Evolutionary conservation across 2,329 filamentous ascomycete species (phyloP).

Genomic region (Fusarium euwallaceae): DNA sequence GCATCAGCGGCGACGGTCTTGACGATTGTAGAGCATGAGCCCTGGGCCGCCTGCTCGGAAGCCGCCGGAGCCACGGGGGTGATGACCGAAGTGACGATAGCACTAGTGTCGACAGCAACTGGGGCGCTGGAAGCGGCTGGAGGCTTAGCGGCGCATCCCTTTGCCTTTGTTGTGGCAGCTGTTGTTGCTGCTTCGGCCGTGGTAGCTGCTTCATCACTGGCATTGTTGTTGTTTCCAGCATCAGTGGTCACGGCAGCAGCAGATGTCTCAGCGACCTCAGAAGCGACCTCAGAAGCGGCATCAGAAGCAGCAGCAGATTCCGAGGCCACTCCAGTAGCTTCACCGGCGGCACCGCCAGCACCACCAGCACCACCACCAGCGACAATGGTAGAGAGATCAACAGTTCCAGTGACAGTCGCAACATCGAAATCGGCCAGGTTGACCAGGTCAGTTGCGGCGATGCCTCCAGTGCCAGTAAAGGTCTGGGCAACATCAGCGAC

Average conservation of each 20-base stretch:
- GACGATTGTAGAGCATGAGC: background rate
- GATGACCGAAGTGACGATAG: background rate
- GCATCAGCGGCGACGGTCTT: background rate
- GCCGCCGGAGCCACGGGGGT: background rate
- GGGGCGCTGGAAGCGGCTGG: background rate
- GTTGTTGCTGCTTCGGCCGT: background rate
- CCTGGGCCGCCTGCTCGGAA: background rate
- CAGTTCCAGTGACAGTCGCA: slow-evolving; percentile 26
- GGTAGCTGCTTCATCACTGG: background rate
- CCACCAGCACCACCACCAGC: background rate
- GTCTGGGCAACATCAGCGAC: slow-evolving; percentile 55
- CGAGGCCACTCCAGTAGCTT: background rate
- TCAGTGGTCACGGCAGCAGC: background rate
- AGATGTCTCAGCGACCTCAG: background rate
- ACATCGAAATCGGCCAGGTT: slow-evolving; percentile 26
- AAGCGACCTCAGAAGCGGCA: background rate
- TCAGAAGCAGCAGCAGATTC: background rate
- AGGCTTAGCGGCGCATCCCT: background rate
- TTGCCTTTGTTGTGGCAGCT: background rate
- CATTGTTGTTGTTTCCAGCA: background rate
- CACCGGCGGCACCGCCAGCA: background rate
- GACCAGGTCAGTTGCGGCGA: slow-evolving; percentile 37
- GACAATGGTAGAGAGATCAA: slow-evolving; percentile 26
- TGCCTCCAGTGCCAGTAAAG: slow-evolving; percentile 50
- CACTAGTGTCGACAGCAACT: no score